A percentile compares a stretch with the other conserved stretches of the same genome.
phyloP scores from a whole-genome alignment of 2,329 filamentous ascomycete species.

The Chrysoporthe deuterocubensis region DNA sequence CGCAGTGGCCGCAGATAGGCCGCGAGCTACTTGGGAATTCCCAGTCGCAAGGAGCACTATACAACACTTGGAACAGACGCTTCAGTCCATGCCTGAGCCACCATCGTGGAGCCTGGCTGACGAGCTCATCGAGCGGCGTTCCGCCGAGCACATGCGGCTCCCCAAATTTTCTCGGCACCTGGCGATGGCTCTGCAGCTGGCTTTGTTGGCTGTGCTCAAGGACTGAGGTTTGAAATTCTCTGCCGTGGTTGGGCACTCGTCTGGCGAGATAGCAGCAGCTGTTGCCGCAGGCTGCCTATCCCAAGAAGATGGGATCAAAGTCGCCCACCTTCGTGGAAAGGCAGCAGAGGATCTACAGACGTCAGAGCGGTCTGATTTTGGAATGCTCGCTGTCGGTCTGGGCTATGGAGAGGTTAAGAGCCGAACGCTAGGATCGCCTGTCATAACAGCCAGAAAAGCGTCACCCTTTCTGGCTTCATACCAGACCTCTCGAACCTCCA shows the following conservation, averaged over 20 bases:
- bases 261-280: slow-evolving; percentile 22
- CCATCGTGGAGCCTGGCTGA: slow-evolving; percentile 30
- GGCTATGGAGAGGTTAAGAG: no score
- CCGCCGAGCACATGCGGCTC: slow-evolving; percentile 29
- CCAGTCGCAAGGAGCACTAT: slow-evolving; percentile 18
- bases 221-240: slow-evolving; percentile 3
- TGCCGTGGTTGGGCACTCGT: slow-evolving; percentile 13
- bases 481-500: slow-evolving; percentile 33
- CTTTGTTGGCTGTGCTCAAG: slow-evolving; percentile 1
- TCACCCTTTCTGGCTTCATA: slow-evolving; percentile 40
- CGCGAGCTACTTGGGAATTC: slow-evolving; percentile 29
- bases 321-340: slow-evolving; percentile 13
- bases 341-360: neutral
- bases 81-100: slow-evolving; percentile 29
- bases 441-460: slow-evolving; percentile 34
- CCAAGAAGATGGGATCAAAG: slow-evolving; percentile 7
- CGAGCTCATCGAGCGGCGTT: slow-evolving; percentile 27
- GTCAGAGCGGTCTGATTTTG: neutral
- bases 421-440: slow-evolving; percentile 11
- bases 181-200: slow-evolving; percentile 13
- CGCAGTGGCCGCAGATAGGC: slow-evolving; percentile 37
- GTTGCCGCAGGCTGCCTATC: slow-evolving; percentile 23
- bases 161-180: slow-evolving; percentile 17
- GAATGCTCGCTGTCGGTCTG: slow-evolving; percentile 23
- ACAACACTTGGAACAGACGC: slow-evolving; percentile 27